Evolutionary conservation across 768 basidiomycete genomes (phyloP), one percentile per base, ranked within the genome.

Genomic region (Serendipita sp.): DNA sequence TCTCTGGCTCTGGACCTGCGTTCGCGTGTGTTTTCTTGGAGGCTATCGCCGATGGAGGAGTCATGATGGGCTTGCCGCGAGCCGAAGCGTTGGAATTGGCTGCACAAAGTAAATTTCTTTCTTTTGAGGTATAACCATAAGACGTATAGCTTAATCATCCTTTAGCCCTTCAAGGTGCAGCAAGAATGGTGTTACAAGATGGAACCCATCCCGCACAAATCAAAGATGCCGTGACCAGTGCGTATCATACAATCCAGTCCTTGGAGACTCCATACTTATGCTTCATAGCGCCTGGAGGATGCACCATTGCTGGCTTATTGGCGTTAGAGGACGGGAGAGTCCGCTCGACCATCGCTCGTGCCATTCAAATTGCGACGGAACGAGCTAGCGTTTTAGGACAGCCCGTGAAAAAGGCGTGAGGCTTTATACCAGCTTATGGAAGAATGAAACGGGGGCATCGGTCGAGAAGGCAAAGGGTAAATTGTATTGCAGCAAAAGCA

Each of bases 31-130:
- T 98, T 58, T 92, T 98, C 70, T 79, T 99, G 68, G 96, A 99
- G 74, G 95, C 96, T 0, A 96, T 99, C 93, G 88, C 92, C 0
- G 96, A 98, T 73, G 96, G 96, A 32, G 96, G 93, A 48, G 96
- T 98, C 53, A 98, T 99, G 95, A 98, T 98, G 96, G 96, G 96
- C 35, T 76, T 99, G 63, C 96, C 96, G 2, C 79, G 96, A 67
- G 83, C 85, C 1, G 96, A 97, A 74, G 93, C 96, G 3, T 75
- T 98, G 47, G 96, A 99, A 73, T 76, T 99, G 63, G 95, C 96
- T 58, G 85, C 95, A 51, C 96, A 99, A 76, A 92, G 95, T 96
- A 72, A 70, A 41, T 18, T 38, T 13, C 35, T 48, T 7, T 34
- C 8, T 10, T 41, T 37, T 1, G 63, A 18, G 7, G 13, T 28